A percentile compares a stretch with the other conserved stretches of the same genome.
Evolutionary conservation across 352 stramenopile species (phyloP).

Genomic region (Discostella stelligera): DNA sequence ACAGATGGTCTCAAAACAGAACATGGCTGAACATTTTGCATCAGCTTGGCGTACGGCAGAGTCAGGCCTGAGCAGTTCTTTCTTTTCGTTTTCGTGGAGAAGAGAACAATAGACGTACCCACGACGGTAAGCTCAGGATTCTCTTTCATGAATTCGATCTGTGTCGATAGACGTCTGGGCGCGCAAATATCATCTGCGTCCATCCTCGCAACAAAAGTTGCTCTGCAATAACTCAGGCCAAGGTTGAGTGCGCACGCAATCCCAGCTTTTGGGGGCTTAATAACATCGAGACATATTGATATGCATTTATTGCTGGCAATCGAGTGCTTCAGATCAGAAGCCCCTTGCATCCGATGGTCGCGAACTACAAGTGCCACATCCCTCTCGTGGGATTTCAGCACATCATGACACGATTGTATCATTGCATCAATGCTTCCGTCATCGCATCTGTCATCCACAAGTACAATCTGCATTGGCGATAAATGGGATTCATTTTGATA

Average conservation of each 20-base stretch:
- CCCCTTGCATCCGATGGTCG: constrained; percentile 9
- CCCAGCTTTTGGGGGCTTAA: constrained; percentile 68
- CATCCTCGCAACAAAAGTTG: constrained; percentile 84
- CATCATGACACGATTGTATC: constrained; percentile 42
- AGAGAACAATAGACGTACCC: not conserved
- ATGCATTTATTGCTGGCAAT: not conserved
- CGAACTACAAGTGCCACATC: constrained; percentile 19
- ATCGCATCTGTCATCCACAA: constrained; percentile 82
- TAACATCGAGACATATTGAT: constrained; percentile 61
- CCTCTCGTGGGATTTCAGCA: constrained; percentile 11
- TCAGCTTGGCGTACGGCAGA: not conserved
- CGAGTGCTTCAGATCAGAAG: not conserved
- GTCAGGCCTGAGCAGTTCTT: not conserved
- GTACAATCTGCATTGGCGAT: constrained; percentile 77
- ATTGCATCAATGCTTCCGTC: constrained; percentile 78
- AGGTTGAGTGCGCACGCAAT: constrained; percentile 84
- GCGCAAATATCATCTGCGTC: constrained; percentile 86
- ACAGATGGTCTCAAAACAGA: constrained; percentile 24
- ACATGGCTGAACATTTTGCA: not conserved
- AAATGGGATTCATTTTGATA: constrained; percentile 40
- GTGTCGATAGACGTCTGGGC: constrained; percentile 71
- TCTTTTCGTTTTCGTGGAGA: not conserved
- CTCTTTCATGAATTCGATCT: constrained; percentile 36
- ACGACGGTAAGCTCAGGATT: not conserved
- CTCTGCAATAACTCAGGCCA: constrained; percentile 70